Base-by-base conservation (phyloP, 2,329 filamentous ascomycete species). In the Exutisphaerella laricina region DNA sequence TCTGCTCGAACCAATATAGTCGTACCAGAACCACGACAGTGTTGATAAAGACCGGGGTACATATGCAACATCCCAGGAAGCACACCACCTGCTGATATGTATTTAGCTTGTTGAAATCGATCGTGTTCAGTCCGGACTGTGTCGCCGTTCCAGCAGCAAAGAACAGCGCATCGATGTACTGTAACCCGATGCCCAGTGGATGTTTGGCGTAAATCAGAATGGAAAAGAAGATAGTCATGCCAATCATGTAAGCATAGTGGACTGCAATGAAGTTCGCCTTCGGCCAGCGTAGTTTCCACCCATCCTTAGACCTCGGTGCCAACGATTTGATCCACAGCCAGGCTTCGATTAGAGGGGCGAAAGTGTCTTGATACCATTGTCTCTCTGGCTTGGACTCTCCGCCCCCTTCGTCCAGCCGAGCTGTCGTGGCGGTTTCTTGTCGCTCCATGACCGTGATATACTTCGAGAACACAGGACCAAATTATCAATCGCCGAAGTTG, bases 1-100 rank as follows among this genome's bases (percentile, higher is more conserved):
- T 80, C 66, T 94, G 95, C 66, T 98, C 89, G 62, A 98, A 98
- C 90, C 90, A 98, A 67, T 95, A 96, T 1, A 98, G 72, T 18
- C 92, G 84, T 10, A 97, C 75, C 56, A 95, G 90, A 5, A 98
- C 92, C 32, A 98, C 88, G 32, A 79, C 84, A 2, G 85, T 79
- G 59, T 94, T 81, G 56, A 95, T 82, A 34, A 85, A 82, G 48
- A 95, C 92, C 0, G 88, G 88, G 38, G 88, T 94, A 18, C 83
- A 80, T 9, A 87, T 56, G 72, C 88, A 82, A 3, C 83, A 72
- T 29, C 86, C 72, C 5, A 88, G 57, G 56, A 84, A 88, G 18
- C 94, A 68, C 38, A 85, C 73, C 30, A 86, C 61, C 56, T 76
- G 73, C 52, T 75, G 72, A 54, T 73, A 74, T 7, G 67, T 53